A percentile compares a stretch with the other conserved stretches of the same genome.
Conservation (phyloP, 2,329 filamentous ascomycete genomes). For the Botrytis hyacinthi region DNA sequence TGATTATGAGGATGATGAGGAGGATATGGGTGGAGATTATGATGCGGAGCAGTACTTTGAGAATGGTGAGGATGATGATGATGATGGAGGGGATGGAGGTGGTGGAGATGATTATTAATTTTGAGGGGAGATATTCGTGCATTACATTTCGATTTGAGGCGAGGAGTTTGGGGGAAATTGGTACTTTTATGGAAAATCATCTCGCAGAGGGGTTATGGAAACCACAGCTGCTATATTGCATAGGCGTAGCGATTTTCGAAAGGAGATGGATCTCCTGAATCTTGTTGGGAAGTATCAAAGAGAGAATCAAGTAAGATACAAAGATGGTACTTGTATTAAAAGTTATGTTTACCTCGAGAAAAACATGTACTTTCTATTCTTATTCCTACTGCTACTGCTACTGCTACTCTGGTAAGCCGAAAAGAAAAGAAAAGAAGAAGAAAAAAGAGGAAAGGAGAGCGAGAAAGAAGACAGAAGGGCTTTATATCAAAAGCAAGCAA, state of each 20-base stretch:
- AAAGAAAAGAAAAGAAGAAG: too few species aligned
- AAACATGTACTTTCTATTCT: too few species aligned
- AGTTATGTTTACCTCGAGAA: too few species aligned
- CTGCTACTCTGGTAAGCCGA: neutral
- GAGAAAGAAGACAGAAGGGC: neutral
- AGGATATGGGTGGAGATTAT: constrained; percentile 60
- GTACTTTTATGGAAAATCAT: neutral
- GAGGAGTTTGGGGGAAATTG: neutral
- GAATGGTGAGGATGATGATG: constrained; percentile 54
- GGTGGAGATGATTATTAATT: constrained; percentile 39
- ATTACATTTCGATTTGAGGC: neutral
- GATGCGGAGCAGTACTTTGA: constrained; percentile 65
- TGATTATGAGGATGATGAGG: constrained; percentile 57
- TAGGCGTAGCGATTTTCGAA: neutral
- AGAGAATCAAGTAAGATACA: neutral
- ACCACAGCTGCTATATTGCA: neutral
- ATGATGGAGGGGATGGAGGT: constrained; percentile 39
- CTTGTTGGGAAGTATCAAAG: too few species aligned
- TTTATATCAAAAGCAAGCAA: too few species aligned
- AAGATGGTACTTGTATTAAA: neutral
- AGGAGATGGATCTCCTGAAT: too few species aligned
- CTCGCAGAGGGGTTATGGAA: neutral
- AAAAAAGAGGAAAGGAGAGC: too few species aligned
- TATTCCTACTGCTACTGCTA: neutral
- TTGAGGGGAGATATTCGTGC: neutral